Percentiles rank a stretch among this genome's conserved stretches.
phyloP scores from a whole-genome alignment of 2,329 filamentous ascomycete genomes.

The Orbilia ellipsospora region DNA sequence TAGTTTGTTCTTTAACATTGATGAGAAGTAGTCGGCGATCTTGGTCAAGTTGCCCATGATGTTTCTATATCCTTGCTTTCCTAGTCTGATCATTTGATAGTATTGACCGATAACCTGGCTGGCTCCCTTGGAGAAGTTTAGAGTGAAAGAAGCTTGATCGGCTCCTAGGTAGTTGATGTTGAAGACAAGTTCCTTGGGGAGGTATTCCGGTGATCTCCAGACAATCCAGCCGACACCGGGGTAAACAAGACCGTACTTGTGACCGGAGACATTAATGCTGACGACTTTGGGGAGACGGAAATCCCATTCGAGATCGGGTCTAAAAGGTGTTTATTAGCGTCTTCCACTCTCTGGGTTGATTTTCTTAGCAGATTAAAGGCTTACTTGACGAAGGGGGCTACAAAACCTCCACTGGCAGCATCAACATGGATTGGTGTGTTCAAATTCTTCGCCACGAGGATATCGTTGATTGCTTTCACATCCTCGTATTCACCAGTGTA shows the following conservation, averaged over 20 bases:
- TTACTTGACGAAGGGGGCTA: conserved; percentile 81
- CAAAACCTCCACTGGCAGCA: conserved; percentile 90
- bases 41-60: conserved; percentile 96
- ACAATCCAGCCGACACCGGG: conserved; percentile 94
- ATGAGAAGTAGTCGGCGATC: conserved; percentile 86
- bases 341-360: background rate
- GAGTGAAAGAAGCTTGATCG: conserved; percentile 92
- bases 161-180: conserved; percentile 99
- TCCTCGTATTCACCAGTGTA: conserved; percentile 98
- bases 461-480: conserved; percentile 88
- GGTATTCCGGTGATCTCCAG: conserved; percentile 83
- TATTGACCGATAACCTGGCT: conserved; percentile 96
- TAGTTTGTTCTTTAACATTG: conserved; percentile 73
- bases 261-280: conserved; percentile 92
- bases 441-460: conserved; percentile 78
- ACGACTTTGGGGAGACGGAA: conserved; percentile 89
- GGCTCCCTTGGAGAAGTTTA: conserved; percentile 97
- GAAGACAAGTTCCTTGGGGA: conserved; percentile 93
- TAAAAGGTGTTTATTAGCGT: conserved; percentile 59
- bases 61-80: conserved; percentile 87
- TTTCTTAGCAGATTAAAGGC: background rate
- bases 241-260: conserved; percentile 85
- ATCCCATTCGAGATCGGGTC: conserved; percentile 85
- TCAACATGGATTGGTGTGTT: conserved; percentile 93
- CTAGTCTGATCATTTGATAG: conserved; percentile 94